Base-by-base conservation (phyloP, 2,329 filamentous ascomycete genomes). In the Niveomyces coronatus region DNA sequence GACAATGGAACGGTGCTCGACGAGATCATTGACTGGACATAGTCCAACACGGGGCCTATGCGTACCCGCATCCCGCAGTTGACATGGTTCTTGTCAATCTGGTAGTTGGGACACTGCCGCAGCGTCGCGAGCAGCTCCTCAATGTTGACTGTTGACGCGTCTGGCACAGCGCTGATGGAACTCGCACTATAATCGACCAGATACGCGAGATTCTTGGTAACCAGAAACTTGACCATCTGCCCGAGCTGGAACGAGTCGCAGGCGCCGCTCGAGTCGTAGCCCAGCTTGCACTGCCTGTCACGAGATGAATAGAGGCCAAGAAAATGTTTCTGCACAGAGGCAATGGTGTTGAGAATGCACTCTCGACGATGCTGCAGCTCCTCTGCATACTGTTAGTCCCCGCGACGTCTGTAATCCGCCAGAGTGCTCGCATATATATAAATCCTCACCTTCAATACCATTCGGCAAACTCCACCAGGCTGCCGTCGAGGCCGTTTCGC, bases 181-280 rank as follows among this genome's bases (percentile, higher is more conserved):
- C 54, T 49, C 1, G 70, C 62, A 24, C 68, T 66, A 45, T 74
- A 76, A 51, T 76, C 70, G 6, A 70, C 63, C 1, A 85, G 58
- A 26, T 68, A 71, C 4, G 85, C 51, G 0, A 84, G 71, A 19
- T 71, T 67, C 46, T 76, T 75, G 46, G 69, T 68, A 11, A 66
- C 61, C 24, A 87, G 71, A 56, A 87, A 87, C 47, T 76, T 77
- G 45, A 85, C 60, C 68, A 84, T 84, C 58, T 87, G 81, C 16
- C 82, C 83, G 1, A 88, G 70, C 57, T 88, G 83, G 51, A 82
- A 88, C 2, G 76, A 79, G 59, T 88, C 83, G 55, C 83, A 87
- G 29, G 81, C 75, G 2, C 71, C 59, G 44, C 76, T 82, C 3
- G 76, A 78, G 50, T 85, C 81, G 56, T 87, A 87, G 37, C 82